Conservation (phyloP, 1,284 basidiomycete species). For the Pseudozyma hubeiensis region DNA sequence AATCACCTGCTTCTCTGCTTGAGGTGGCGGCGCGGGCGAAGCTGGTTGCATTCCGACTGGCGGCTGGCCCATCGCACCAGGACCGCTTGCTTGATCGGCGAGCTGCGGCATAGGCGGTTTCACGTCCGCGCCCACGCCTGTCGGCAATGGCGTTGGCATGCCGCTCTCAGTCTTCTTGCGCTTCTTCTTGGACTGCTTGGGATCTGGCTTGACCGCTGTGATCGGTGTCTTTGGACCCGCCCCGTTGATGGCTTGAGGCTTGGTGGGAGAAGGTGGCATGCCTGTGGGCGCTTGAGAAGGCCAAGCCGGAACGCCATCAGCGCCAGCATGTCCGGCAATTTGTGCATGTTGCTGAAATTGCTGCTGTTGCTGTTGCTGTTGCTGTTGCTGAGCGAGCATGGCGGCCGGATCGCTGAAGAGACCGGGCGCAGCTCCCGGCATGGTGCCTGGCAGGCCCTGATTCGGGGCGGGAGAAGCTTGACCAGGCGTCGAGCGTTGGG, state of each 20-base stretch:
- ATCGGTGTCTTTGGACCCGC: constrained; percentile 26
- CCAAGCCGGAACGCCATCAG: constrained; percentile 33
- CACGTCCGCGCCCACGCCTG: constrained; percentile 20
- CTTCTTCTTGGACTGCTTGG: constrained; percentile 43
- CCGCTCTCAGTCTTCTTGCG: constrained; percentile 44
- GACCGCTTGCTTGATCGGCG: constrained; percentile 14
- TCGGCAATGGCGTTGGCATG: constrained; percentile 17
- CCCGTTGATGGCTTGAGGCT: constrained; percentile 21
- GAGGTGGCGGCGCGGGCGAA: constrained; percentile 8
- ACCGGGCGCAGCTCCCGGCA: constrained; percentile 29
- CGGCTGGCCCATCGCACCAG: constrained; percentile 15
- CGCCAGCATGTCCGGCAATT: constrained; percentile 17
- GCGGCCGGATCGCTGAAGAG: constrained; percentile 24
- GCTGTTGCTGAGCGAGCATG: constrained; percentile 33
- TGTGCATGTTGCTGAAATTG: constrained; percentile 11
- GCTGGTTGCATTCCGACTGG: constrained; percentile 7
- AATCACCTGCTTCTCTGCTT: constrained; percentile 31
- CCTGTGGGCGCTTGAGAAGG: constrained; percentile 34
- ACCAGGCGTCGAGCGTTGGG: constrained; percentile 14
- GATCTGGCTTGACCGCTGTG: constrained; percentile 26
- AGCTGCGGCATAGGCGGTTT: constrained; percentile 35
- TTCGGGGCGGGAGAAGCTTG: constrained; percentile 30
- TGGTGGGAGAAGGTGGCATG: constrained; percentile 33
- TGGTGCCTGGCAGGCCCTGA: constrained; percentile 25
- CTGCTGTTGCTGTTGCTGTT: constrained; percentile 22